Evolutionary conservation across 2,329 filamentous ascomycete genomes (phyloP).

Genomic region (Claviceps sorghi): DNA sequence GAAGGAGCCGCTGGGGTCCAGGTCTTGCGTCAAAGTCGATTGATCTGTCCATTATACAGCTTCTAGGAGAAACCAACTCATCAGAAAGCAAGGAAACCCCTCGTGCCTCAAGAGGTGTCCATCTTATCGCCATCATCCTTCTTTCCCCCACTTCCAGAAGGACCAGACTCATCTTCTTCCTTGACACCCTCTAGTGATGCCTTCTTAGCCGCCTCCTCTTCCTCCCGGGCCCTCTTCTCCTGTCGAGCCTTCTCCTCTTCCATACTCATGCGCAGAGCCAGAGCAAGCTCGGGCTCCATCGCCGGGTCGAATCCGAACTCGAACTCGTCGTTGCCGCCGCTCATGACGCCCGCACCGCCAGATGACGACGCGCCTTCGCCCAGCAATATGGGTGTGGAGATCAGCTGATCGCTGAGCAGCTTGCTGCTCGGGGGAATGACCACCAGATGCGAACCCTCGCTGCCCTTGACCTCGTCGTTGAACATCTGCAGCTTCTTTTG

Average conservation of each 20-base stretch:
- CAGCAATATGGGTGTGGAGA: slow-evolving; percentile 77
- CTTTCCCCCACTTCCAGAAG: slow-evolving; percentile 30
- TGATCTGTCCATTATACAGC: slow-evolving; percentile 13
- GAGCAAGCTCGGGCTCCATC: slow-evolving; percentile 81
- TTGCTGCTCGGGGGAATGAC: slow-evolving; percentile 83
- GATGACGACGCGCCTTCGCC: slow-evolving; percentile 50
- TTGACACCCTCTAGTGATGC: slow-evolving; percentile 67
- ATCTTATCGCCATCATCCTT: slow-evolving; percentile 52
- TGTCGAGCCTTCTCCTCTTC: slow-evolving; percentile 94
- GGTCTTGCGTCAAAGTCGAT: background rate
- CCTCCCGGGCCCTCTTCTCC: slow-evolving; percentile 68
- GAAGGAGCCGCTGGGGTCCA: background rate
- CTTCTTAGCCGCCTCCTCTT: slow-evolving; percentile 59
- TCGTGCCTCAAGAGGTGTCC: slow-evolving; percentile 54
- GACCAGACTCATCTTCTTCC: slow-evolving; percentile 56
- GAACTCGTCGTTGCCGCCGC: slow-evolving; percentile 48
- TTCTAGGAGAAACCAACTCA: slow-evolving; percentile 14
- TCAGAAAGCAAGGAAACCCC: background rate
- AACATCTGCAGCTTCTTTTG: slow-evolving; percentile 89
- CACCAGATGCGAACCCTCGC: slow-evolving; percentile 80
- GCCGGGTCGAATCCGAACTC: slow-evolving; percentile 78
- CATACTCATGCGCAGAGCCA: slow-evolving; percentile 92
- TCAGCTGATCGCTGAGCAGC: slow-evolving; percentile 80
- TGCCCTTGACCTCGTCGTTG: slow-evolving; percentile 82
- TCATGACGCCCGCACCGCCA: slow-evolving; percentile 38